Evolutionary conservation across 306 rosid species (phyloP), one percentile per base, ranked within the genome.

Genomic region (Pueraria montana): DNA sequence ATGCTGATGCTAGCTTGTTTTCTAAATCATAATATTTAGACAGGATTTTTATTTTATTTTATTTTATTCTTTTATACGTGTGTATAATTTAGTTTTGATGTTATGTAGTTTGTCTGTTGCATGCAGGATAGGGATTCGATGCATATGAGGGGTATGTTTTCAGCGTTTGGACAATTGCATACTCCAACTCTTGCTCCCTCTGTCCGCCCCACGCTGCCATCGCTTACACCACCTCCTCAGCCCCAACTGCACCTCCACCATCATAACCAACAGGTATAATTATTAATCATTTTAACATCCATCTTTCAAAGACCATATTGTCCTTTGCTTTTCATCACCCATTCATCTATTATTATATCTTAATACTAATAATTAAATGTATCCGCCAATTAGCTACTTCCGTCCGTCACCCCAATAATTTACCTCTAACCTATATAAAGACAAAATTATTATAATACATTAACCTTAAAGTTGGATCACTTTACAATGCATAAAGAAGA

Each of bases 161-260:
- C 97, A 13, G 77, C 88, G 43, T 94, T 92, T 84, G 97, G 97
- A 79, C 95, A 87, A 17, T 49, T 94, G 79, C 95, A 94, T 34
- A 77, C 23, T 74, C 94, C 84, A 2, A 68, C 84, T 74, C 84
- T 66, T 55, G 82, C 49, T 75, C 96, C 84, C 21, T 71, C 93
- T n/a, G 45, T 91, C 42, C 94, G 97, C 40, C 91, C 96, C 81
- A 79, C 90, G 20, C 87, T 90, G n/a, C 91, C 90, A 11, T 90
- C 97, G 45, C 87, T 85, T 11, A n/a, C 72, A 0, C 87, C 94
- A n/a, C 88, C 80, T 8, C 36, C 78, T 9, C 89, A 82, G 64
- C 84, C 86, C 0, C 98, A 89, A 18, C 95, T 88, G 5, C 96
- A 72, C 8, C 90, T 48, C 65, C 84, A 67, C 42, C 84, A 83